Evolutionary conservation across 192 early-diverging fungal species (phyloP), one percentile per base, ranked within the genome.

Genomic region (Helicostylum pulchrum): DNA sequence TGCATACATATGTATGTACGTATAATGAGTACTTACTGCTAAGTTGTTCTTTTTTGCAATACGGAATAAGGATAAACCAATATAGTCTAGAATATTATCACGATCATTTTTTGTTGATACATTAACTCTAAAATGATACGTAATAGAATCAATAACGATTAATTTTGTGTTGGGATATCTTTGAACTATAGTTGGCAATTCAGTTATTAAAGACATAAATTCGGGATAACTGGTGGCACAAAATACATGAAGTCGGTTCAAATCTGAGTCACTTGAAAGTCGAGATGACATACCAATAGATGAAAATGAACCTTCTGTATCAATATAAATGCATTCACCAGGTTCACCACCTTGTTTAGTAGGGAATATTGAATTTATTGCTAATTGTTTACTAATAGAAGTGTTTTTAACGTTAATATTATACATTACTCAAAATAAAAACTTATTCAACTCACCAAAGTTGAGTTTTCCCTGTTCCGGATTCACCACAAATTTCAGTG

Each of bases 381-480:
- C 57, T 8, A 68, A 32, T 49, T 68, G 66, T 31, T 54, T 52
- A 32, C 66, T 68, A 26, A 26, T 26, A 26, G 0, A 26, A 2
- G 26, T 2, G 26, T 26, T 26, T 26, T 2, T 26, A 26, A 26
- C 26, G 26, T 26, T 26, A 26, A 26, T 26, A 26, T 26, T 26
- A 26, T 26, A 26, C 26, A 26, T 26, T 2, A 26, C 26, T 26
- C 26, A 34, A 36, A 17, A 31, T 32, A 59, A 20, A 9, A 36
- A 17, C 19, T 43, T 23, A 4, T 15, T 26, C 26, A 34, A 11
- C 30, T 47, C 43, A 68, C 66, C 59, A 53, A n/a, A 61, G 30
- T 52, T 68, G 66, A 20, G 66, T 68, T 26, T 68, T 68, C 1
- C 66, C 66, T 26, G 66, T 10, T 10, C 66, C 66, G 14, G 66